Evolutionary conservation across 495 filamentous ascomycete genomes (phyloP).

Genomic region (Penicillium silybi): DNA sequence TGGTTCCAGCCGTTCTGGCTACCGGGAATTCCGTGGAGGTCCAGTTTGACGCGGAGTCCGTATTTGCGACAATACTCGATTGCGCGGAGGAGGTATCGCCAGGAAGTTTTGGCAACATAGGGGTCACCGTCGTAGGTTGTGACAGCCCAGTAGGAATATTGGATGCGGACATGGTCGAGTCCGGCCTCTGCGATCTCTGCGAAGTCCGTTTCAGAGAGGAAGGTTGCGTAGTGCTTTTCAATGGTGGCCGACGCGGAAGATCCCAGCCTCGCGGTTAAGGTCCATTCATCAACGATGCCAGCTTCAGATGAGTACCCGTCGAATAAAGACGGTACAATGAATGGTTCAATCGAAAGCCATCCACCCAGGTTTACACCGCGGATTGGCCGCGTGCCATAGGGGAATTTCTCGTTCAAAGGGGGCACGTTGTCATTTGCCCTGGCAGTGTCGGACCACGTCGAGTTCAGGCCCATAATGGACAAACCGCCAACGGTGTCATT

Average conservation of each 20-base stretch:
- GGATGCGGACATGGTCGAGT: slow-evolving; percentile 93
- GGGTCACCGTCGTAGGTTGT: slow-evolving; percentile 81
- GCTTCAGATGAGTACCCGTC: slow-evolving; percentile 54
- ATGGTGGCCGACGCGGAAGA: slow-evolving; percentile 54
- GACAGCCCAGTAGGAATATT: slow-evolving; percentile 93
- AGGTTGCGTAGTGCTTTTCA: slow-evolving; percentile 87
- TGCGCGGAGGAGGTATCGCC: slow-evolving; percentile 88
- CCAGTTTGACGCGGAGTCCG: slow-evolving; percentile 89
- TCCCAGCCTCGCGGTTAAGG: slow-evolving; percentile 67
- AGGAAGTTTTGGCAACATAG: slow-evolving; percentile 80
- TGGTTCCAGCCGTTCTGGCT: slow-evolving; percentile 93
- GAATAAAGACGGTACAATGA: slow-evolving; percentile 92
- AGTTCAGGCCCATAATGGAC: slow-evolving; percentile 83
- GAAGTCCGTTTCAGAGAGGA: slow-evolving; percentile 80
- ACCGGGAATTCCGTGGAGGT: slow-evolving; percentile 80
- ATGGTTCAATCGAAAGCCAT: slow-evolving; percentile 92
- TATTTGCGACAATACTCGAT: slow-evolving; percentile 95
- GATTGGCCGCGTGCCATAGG: slow-evolving; percentile 76
- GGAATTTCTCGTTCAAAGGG: slow-evolving; percentile 60
- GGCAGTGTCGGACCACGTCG: slow-evolving; percentile 79
- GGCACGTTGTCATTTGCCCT: slow-evolving; percentile 76
- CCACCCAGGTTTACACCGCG: slow-evolving; percentile 92
- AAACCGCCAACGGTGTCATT: slow-evolving; percentile 78
- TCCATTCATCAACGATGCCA: slow-evolving; percentile 84
- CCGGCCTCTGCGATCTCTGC: slow-evolving; percentile 80